Evolutionary conservation across 2,329 filamentous ascomycete species (phyloP), one percentile per base, ranked within the genome.

Genomic region (Lithohypha guttulata): DNA sequence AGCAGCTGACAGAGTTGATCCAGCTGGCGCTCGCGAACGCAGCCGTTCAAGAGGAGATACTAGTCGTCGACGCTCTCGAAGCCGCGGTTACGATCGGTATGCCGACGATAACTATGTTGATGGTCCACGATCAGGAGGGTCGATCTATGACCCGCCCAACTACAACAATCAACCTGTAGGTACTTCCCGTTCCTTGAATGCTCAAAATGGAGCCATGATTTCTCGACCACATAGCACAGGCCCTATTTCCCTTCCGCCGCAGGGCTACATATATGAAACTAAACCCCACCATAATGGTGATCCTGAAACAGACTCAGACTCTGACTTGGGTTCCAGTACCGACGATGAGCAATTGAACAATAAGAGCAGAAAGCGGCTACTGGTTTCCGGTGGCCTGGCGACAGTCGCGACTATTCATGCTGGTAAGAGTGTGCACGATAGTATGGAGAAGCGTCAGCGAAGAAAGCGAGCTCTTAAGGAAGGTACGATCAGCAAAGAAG

Each of bases 391-490:
- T 39, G 76, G 77, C 46, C 62, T 81, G 42, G 77, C 78, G 39
- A 77, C 75, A 42, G 70, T 81, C 43, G 78, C 78, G 25, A 81
- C 77, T 19, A 79, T 81, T 46, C 77, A 81, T 59, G 77, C 77
- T 17, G 77, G 74, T 10, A 76, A 81, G 55, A 71, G 68, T 45
- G 65, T 81, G 39, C 77, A 79, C 58, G 66, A 70, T 46, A 73
- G 70, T 51, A 70, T 79, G 62, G 73, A 77, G 49, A 75, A 76
- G 44, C 71, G 75, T 41, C 70, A 80, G 46, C 69, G 75, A 49
- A 66, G 77, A 34, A 66, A 68, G 53, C 68, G 71, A 51, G 62
- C 73, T 38, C 66, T 81, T n/a, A 61, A 65, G 20, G 71, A 79
- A 47, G 77, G 77, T 32, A 70, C 77, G 51, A 79, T 81, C 59